Percentiles rank a stretch among this genome's conserved stretches.
Evolutionary conservation across 139 green algal species (phyloP).

Genomic region (Ettlia oleoabundans): DNA sequence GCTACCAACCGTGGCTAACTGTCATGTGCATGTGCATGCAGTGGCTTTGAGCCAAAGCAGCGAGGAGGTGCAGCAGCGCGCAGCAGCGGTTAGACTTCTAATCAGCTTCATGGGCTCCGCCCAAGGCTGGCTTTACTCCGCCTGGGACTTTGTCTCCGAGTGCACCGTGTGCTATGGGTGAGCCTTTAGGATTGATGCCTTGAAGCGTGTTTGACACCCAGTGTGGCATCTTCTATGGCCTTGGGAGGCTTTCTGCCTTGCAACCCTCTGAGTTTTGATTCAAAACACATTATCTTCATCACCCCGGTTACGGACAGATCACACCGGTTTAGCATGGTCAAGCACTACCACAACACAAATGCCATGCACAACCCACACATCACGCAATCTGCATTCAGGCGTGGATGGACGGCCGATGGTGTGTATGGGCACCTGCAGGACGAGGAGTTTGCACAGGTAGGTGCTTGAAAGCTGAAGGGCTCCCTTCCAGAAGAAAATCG

Average conservation of each 20-base stretch:
- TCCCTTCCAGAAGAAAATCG: neutral
- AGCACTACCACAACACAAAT: no score
- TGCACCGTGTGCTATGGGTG: slow-evolving; percentile 44
- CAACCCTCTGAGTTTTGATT: no score
- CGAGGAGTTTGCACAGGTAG: slow-evolving; percentile 42
- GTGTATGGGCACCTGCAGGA: slow-evolving; percentile 52
- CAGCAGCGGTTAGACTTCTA: slow-evolving; percentile 62
- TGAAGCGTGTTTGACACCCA: no score
- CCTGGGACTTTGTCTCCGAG: slow-evolving; percentile 58
- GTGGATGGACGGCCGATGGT: slow-evolving; percentile 40
- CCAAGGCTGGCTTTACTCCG: slow-evolving; percentile 45
- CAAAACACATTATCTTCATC: no score
- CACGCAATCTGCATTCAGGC: no score
- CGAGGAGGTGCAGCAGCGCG: slow-evolving; percentile 23
- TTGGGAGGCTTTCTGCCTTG: no score
- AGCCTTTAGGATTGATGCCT: neutral
- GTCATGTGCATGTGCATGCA: neutral
- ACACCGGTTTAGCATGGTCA: no score
- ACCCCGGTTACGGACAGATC: no score
- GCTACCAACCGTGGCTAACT: neutral
- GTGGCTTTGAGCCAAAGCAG: neutral
- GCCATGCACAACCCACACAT: no score
- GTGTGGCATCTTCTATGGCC: no score
- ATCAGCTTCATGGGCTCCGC: slow-evolving; percentile 72
- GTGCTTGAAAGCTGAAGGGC: neutral